Evolutionary conservation across 1,139 yeast genomes (phyloP).

Genomic region (Hyphopichia pseudoburtonii): DNA sequence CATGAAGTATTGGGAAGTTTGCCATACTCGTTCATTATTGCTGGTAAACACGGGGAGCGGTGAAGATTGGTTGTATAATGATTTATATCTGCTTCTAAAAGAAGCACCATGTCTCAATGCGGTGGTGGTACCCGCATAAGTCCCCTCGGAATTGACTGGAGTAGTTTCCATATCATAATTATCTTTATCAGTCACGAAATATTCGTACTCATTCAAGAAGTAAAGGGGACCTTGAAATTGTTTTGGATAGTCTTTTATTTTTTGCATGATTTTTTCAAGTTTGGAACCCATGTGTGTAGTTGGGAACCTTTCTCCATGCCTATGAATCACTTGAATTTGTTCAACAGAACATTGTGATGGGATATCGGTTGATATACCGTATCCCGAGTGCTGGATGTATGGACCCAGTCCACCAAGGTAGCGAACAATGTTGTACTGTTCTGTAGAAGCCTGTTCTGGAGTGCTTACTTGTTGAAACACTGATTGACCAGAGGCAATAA

Average conservation of each 20-base stretch:
- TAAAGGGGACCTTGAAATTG: constrained; percentile 31
- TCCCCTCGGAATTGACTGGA: constrained; percentile 25
- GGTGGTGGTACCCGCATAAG: constrained; percentile 31
- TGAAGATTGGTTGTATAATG: constrained; percentile 20
- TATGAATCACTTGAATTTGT: constrained; percentile 61
- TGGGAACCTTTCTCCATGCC: constrained; percentile 81
- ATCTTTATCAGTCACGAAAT: constrained; percentile 26
- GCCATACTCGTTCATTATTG: constrained; percentile 29
- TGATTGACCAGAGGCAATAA: constrained; percentile 26
- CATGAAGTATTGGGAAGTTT: constrained; percentile 32
- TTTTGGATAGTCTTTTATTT: constrained; percentile 21
- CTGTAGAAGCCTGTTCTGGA: constrained; percentile 35
- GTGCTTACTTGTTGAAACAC: constrained; percentile 28
- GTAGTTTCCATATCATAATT: constrained; percentile 33
- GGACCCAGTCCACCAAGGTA: constrained; percentile 52
- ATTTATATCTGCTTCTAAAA: constrained; percentile 33
- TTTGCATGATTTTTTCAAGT: constrained; percentile 17
- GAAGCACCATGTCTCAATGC: constrained; percentile 35
- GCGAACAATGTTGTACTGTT: constrained; percentile 41
- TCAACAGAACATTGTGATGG: constrained; percentile 58
- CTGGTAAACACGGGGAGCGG: constrained; percentile 35
- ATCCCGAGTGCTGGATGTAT: constrained; percentile 44
- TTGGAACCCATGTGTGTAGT: constrained; percentile 26
- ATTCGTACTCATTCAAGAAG: constrained; percentile 34
- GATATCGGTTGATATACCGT: constrained; percentile 43